Evolutionary conservation across 2,329 filamentous ascomycete genomes (phyloP), one percentile per base, ranked within the genome.

Genomic region (Helotiales sp.): DNA sequence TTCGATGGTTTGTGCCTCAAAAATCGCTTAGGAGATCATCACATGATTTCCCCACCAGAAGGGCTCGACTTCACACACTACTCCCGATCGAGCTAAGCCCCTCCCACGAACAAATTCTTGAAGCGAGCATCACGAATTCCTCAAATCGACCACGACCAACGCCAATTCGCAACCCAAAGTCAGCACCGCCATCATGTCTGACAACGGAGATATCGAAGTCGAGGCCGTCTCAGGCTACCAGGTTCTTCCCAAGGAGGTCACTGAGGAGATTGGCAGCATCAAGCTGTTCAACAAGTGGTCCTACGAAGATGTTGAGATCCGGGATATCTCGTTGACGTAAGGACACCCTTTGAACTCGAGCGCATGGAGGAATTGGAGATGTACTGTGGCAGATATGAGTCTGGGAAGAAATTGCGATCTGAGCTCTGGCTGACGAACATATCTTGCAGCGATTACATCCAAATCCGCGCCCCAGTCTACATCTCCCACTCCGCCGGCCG

Each of bases 301-400:
- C 81, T 99, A 98, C 82, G 95, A 95, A 78, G 91, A 98, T 88
- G 93, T 99, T 76, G 95, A 99, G 86, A 95, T 99, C 81, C 89
- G 93, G 80, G 95, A 99, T 79, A 98, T 99, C 83, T 99, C 95
- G 74, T 86, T 99, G 83, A 98, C 93, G 95, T 99, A 96, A 83
- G 91, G 78, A 72, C 58, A 63, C 70, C 68, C 36, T 44, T 15
- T 24, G 22, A 44, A 3, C 40, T 44, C 9, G 40, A 44, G 22
- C 44, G 47, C 34, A 24, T 7, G 48, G 24, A 44, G 46, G 51
- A 54, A 30, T 31, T 54, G 13, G 17, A 44, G 62, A 68, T 61
- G 67, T 64, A 61, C 64, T 59, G 62, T 52, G 10, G 38, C 22
- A 13, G 9, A 19, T 24, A 49, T 57, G 25, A 33, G 29, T 19